These are phyloP conservation scores for Umbilicus rupestris DNA, from an alignment of 164 flowering plant genomes.

Conservation along the genomic window DNA sequence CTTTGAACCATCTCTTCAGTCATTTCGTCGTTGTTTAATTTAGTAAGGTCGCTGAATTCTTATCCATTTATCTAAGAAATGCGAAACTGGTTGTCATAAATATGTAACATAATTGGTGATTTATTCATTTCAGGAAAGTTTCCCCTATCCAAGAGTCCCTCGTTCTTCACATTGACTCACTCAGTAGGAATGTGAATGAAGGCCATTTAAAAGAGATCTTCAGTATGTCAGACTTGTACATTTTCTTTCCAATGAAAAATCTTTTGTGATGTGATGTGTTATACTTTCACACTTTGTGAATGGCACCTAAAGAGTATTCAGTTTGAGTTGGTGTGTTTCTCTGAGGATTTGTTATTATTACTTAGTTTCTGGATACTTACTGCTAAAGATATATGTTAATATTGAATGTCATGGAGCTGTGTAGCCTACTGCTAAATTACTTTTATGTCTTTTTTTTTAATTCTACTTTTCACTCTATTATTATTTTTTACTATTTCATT, in stretches of 20 bases:
- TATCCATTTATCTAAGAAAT: not conserved
- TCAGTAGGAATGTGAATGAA: constrained; percentile 90
- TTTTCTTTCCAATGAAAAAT: not conserved
- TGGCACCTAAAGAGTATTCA: not conserved
- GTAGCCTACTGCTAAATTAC: not conserved
- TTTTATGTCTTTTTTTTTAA: not conserved
- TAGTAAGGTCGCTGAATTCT: not conserved
- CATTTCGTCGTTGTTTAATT: not conserved
- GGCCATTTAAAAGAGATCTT: constrained; percentile 90
- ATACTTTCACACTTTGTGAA: not conserved
- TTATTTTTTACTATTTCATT: not conserved
- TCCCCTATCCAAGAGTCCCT: constrained; percentile 70
- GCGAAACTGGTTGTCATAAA: not conserved
- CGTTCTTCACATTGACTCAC: constrained; percentile 73
- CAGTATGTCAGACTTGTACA: constrained; percentile 36
- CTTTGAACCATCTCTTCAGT: not conserved
- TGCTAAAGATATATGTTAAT: not conserved
- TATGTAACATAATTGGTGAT: not conserved
- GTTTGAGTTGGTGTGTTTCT: not conserved
- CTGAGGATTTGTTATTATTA: not conserved
- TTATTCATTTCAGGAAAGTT: constrained; percentile 52
- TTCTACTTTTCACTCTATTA: not conserved
- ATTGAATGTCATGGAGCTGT: not conserved
- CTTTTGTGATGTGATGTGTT: not conserved
- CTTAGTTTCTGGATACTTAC: not conserved